Base-by-base conservation (phyloP, 371 early-diverging fungal species). In the Actinomortierella ambigua region DNA sequence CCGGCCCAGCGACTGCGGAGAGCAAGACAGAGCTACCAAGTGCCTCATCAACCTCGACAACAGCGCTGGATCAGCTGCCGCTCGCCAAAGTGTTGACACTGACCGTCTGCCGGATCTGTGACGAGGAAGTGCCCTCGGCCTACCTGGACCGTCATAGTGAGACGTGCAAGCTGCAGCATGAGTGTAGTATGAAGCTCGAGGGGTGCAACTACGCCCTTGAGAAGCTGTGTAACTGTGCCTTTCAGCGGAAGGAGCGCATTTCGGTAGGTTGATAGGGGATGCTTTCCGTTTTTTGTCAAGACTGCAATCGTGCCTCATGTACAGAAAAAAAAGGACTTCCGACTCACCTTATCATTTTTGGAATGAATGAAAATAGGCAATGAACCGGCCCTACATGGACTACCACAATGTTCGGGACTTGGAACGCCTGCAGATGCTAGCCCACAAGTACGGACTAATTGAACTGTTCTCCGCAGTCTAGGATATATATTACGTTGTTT, bases 381-480 rank as follows among this genome's bases (percentile, higher is more conserved):
- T 59, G 61, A 66, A 67, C 50, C 73, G 73, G 56, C 70, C 77
- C 15, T 70, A 76, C n/a, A 44, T 69, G 48, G 77, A 76, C 34
- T 69, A 76, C 26, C 64, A 76, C 56, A 70, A 61, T 28, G 40
- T 76, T 15, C 65, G 62, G 48, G 77, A 76, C 20, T 61, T 67
- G 2, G 71, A 76, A 17, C 65, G 67, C 47, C 55, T 70, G 20
- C 70, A 76, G 40, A 44, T 40, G 18, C 24, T 76, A 20, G 53
- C 69, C 17, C 63, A 68, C 34, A 77, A 77, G 64, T 53, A 67
- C 2, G 62, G 53, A 1, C 47, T 63, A 13, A 6, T 4, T 4
- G 11, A 34, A 34, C 34, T 34, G 34, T n/a, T n/a, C n/a, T n/a
- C n/a, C n/a, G n/a, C n/a, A n/a, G n/a, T n/a, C n/a, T n/a, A n/a